phyloP scores from a whole-genome alignment of 2,329 filamentous ascomycete genomes.

The Pyricularia sp. region DNA sequence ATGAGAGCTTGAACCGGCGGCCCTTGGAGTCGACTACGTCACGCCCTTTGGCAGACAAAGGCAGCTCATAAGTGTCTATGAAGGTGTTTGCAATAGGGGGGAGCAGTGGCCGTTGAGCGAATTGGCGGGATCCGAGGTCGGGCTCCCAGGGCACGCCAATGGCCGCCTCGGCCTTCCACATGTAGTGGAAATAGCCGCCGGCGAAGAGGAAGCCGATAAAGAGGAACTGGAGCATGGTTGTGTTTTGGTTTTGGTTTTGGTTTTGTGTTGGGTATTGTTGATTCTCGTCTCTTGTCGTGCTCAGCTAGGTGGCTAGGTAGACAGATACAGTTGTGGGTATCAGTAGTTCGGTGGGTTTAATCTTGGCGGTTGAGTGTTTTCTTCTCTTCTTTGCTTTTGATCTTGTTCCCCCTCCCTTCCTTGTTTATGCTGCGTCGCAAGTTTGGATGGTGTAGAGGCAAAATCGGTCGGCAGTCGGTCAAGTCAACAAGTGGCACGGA shows the following conservation, averaged over 20 bases:
- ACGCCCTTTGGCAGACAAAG: slow-evolving; percentile 45
- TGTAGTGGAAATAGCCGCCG: slow-evolving; percentile 26
- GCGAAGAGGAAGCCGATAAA: slow-evolving; percentile 22
- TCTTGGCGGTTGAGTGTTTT: background rate
- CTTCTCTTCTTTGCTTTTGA: background rate
- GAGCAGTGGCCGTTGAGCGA: slow-evolving; percentile 34
- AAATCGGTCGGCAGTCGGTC: background rate
- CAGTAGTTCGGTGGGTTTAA: background rate
- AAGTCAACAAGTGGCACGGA: background rate
- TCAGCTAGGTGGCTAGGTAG: background rate
- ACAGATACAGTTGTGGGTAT: background rate
- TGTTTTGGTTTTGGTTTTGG: background rate
- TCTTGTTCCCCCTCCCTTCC: background rate
- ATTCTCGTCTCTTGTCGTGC: background rate
- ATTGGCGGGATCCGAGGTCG: slow-evolving; percentile 30
- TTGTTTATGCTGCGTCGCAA: background rate
- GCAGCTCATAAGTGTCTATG: slow-evolving; percentile 38
- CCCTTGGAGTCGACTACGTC: slow-evolving; percentile 45
- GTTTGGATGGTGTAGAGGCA: background rate
- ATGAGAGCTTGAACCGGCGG: slow-evolving; percentile 47
- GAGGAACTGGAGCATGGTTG: slow-evolving; percentile 16
- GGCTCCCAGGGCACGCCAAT: slow-evolving; percentile 34
- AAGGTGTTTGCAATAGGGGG: slow-evolving; percentile 27
- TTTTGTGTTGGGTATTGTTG: background rate
- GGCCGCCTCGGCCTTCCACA: slow-evolving; percentile 31